phyloP scores from a whole-genome alignment of 108 stramenopile genomes.

The Craspedostauros australis region DNA sequence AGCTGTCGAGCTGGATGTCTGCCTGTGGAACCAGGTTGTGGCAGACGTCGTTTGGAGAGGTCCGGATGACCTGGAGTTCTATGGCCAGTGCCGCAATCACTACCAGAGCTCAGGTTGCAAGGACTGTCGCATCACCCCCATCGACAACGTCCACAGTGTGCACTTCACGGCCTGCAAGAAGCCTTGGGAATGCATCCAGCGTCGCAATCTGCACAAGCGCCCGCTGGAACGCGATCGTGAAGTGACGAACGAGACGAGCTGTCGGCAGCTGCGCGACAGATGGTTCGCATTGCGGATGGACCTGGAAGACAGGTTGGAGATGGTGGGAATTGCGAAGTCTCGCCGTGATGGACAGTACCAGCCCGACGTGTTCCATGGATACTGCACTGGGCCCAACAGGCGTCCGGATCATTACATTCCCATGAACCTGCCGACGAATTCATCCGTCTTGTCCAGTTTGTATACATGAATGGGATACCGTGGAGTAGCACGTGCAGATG shows the following conservation, averaged over 20 bases:
- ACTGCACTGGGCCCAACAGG: conserved; percentile 28
- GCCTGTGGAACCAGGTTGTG: conserved; percentile 41
- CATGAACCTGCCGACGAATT: conserved; percentile 40
- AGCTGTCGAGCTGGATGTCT: conserved; percentile 39
- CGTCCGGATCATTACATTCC: no score
- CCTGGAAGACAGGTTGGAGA: conserved; percentile 43
- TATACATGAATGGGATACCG: no score
- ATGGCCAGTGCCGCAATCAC: conserved; percentile 58
- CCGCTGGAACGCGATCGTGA: conserved; percentile 51
- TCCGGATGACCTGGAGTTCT: conserved; percentile 41
- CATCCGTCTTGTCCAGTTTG: no score
- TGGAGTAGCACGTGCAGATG: no score
- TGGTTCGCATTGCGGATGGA: conserved; percentile 54
- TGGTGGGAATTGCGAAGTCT: conserved; percentile 16
- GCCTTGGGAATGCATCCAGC: conserved; percentile 64
- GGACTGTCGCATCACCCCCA: conserved; percentile 55
- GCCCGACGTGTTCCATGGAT: conserved; percentile 52
- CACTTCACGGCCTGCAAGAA: conserved; percentile 77
- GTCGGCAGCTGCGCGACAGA: conserved; percentile 40
- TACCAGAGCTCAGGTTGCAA: conserved; percentile 44
- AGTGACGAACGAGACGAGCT: conserved; percentile 57
- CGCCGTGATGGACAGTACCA: conserved; percentile 34
- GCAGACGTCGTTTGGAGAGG: conserved; percentile 53
- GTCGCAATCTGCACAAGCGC: conserved; percentile 39
- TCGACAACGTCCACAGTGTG: conserved; percentile 43